Evolutionary conservation across 2,329 filamentous ascomycete genomes (phyloP).

Genomic region (Tetracladium maxilliforme): DNA sequence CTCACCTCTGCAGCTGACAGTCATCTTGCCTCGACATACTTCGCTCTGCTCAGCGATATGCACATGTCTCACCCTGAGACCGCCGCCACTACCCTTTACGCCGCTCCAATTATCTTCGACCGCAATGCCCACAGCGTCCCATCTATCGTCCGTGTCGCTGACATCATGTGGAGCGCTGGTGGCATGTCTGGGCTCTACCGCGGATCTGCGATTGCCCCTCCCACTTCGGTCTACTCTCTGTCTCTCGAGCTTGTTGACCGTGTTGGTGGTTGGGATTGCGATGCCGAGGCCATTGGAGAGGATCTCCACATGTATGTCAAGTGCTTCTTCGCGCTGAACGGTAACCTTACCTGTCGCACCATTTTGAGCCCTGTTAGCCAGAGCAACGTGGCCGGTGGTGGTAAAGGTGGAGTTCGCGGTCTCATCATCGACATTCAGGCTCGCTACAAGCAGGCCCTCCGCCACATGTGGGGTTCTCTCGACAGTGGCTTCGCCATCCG

Average conservation of each 20-base stretch:
- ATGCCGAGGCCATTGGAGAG: slow-evolving; percentile 58
- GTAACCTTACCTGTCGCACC: slow-evolving; percentile 48
- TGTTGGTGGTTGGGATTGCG: slow-evolving; percentile 60
- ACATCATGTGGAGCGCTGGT: slow-evolving; percentile 57
- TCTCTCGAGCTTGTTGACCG: slow-evolving; percentile 51
- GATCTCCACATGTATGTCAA: slow-evolving; percentile 69
- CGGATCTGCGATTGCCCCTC: slow-evolving; percentile 49
- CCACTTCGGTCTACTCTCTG: slow-evolving; percentile 61
- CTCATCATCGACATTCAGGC: slow-evolving; percentile 42
- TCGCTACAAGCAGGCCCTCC: slow-evolving; percentile 56
- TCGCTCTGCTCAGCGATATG: slow-evolving; percentile 46
- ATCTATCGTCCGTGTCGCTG: slow-evolving; percentile 53
- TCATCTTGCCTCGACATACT: slow-evolving; percentile 55
- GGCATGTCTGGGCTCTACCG: slow-evolving; percentile 55
- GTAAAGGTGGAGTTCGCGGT: slow-evolving; percentile 35
- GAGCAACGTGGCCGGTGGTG: slow-evolving; percentile 52
- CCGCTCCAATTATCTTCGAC: slow-evolving; percentile 59
- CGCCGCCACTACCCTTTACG: slow-evolving; percentile 47
- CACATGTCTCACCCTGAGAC: slow-evolving; percentile 45
- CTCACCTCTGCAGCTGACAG: slow-evolving; percentile 41
- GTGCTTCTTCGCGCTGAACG: slow-evolving; percentile 61
- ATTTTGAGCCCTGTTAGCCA: slow-evolving; percentile 58
- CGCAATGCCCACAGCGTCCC: slow-evolving; percentile 57
- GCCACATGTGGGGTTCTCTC: slow-evolving; percentile 64
- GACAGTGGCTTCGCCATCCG: slow-evolving; percentile 53